A percentile compares a stretch with the other conserved stretches of the same genome.
Evolutionary conservation across 306 rosid species (phyloP).

Genomic region (Trifolium repens): DNA sequence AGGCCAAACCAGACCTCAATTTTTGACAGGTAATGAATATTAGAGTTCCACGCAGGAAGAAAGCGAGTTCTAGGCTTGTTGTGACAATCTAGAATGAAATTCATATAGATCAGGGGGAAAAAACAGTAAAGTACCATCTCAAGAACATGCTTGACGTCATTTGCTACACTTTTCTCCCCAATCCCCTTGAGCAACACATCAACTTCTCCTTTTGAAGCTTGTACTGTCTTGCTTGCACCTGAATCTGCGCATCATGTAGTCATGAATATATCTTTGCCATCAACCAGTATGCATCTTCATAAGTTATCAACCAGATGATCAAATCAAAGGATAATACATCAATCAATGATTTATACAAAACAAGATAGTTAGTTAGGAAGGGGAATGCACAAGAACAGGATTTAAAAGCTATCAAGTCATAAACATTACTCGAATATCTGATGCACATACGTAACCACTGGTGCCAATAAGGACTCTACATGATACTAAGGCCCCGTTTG

Average conservation of each 20-base stretch:
- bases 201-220: constrained; percentile 77
- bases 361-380: background rate
- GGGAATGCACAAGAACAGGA: background rate
- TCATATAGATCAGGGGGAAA: constrained; percentile 14
- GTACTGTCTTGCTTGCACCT: constrained; percentile 58
- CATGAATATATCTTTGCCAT: constrained; percentile 6
- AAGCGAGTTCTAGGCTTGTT: constrained; percentile 8
- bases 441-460: background rate
- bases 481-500: constrained; percentile 19
- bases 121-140: constrained; percentile 64
- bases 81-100: constrained; percentile 22
- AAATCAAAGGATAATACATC: background rate
- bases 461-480: constrained; percentile 11
- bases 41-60: background rate
- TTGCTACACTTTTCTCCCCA: constrained; percentile 64
- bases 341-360: background rate
- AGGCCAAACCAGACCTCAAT: constrained; percentile 7
- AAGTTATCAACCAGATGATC: constrained; percentile 17
- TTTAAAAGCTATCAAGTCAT: background rate
- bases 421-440: constrained; percentile 14
- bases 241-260: constrained; percentile 39
- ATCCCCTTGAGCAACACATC: constrained; percentile 69
- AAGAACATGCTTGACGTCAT: constrained; percentile 86
- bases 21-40: constrained; percentile 21
- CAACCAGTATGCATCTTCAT: constrained; percentile 23